Conservation (phyloP, 2,329 filamentous ascomycete species). For the Pseudopithomyces maydicus region DNA sequence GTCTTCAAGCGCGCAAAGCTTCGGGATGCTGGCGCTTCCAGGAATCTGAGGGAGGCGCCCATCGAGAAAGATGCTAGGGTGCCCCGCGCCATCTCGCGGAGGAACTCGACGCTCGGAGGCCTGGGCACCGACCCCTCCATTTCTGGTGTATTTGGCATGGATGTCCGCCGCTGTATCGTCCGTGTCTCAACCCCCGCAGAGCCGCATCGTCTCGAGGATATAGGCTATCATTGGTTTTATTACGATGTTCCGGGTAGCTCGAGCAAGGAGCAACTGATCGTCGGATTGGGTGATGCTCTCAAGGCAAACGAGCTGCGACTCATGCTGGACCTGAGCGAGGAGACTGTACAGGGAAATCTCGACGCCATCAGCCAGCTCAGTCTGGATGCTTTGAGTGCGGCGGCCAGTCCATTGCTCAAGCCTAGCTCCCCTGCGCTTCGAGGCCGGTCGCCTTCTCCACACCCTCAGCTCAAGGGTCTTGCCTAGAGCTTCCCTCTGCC, state of each 20-base stretch:
- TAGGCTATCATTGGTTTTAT: slow-evolving; percentile 41
- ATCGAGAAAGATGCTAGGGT: slow-evolving; percentile 41
- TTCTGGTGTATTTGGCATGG: slow-evolving; percentile 46
- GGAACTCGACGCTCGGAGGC: slow-evolving; percentile 33
- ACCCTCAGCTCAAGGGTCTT: slow-evolving; percentile 24
- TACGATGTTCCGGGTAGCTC: slow-evolving; percentile 32
- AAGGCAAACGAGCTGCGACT: slow-evolving; percentile 43
- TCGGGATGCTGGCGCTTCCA: slow-evolving; percentile 41
- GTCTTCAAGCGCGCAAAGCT: slow-evolving; percentile 44
- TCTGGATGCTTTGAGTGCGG: slow-evolving; percentile 41
- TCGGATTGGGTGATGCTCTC: slow-evolving; percentile 38
- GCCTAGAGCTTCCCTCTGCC: neutral
- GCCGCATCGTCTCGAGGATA: slow-evolving; percentile 38
- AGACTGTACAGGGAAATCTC: slow-evolving; percentile 42
- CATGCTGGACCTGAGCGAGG: slow-evolving; percentile 43
- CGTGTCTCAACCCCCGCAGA: slow-evolving; percentile 39
- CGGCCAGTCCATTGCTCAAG: slow-evolving; percentile 42
- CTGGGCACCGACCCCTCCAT: slow-evolving; percentile 36
- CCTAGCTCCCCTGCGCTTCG: slow-evolving; percentile 42
- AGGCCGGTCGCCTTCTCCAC: slow-evolving; percentile 39
- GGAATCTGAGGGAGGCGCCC: slow-evolving; percentile 37
- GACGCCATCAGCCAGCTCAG: slow-evolving; percentile 45
- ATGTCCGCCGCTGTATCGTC: slow-evolving; percentile 36
- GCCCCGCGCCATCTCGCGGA: slow-evolving; percentile 31
- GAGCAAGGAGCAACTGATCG: slow-evolving; percentile 41